A percentile compares a stretch with the other conserved stretches of the same genome.
Conservation (phyloP, 352 stramenopile genomes). For the Globisporangium orthogonon region DNA sequence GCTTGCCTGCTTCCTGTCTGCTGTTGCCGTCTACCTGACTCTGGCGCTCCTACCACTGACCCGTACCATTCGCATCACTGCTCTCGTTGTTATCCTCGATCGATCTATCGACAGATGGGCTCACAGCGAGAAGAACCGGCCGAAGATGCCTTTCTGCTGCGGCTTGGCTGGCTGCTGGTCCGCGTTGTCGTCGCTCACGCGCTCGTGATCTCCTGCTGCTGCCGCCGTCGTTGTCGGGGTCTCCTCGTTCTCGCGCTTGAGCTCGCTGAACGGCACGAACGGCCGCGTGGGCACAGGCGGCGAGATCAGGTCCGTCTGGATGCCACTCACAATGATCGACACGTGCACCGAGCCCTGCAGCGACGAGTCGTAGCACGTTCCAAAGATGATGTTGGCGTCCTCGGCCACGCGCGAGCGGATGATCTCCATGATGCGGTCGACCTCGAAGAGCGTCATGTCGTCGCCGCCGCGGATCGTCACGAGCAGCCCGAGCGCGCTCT, state of each 20-base stretch:
- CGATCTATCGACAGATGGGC: background rate
- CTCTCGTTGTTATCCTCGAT: no score
- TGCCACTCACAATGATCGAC: constrained; percentile 86
- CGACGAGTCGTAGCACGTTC: constrained; percentile 82
- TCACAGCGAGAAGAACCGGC: constrained; percentile 70
- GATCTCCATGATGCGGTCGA: constrained; percentile 86
- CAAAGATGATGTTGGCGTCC: constrained; percentile 88
- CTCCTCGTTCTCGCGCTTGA: constrained; percentile 20
- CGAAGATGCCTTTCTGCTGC: constrained; percentile 50
- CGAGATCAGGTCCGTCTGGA: constrained; percentile 81
- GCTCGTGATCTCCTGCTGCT: constrained; percentile 6
- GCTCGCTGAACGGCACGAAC: constrained; percentile 36
- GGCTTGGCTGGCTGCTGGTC: constrained; percentile 11
- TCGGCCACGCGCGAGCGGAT: constrained; percentile 73
- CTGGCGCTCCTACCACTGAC: background rate
- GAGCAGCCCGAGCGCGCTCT: constrained; percentile 90
- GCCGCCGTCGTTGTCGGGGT: background rate
- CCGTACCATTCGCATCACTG: background rate
- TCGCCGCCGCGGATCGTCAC: constrained; percentile 94
- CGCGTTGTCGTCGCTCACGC: constrained; percentile 2
- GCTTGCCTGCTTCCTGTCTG: background rate
- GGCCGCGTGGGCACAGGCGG: constrained; percentile 49
- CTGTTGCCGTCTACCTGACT: constrained; percentile 1
- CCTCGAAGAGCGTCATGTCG: constrained; percentile 92
- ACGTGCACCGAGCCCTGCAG: constrained; percentile 78